Evolutionary conservation across 2,329 filamentous ascomycete species (phyloP), one percentile per base, ranked within the genome.

Genomic region (Pestalotiopsis sp.): DNA sequence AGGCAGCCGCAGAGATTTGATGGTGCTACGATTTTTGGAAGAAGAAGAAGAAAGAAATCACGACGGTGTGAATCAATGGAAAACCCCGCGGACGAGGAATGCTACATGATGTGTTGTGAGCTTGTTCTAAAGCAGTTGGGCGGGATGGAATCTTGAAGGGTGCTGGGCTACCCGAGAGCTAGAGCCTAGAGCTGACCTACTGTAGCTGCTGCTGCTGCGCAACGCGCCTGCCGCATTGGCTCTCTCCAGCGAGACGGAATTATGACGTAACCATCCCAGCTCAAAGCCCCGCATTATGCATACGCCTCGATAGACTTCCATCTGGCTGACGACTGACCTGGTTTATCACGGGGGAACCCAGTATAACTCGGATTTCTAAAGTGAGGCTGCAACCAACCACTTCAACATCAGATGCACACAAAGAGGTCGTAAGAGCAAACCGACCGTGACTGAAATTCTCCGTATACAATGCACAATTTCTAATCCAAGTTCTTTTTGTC

Each of bases 241-340:
- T 49, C 40, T 23, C 61, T 36, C 11, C 41, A 23, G 12, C n/a
- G 17, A 20, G n/a, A 36, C 64, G 27, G 12, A 20, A 17, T n/a
- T 13, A 45, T 66, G 64, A 66, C 64, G 64, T 66, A 58, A 58
- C 64, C 31, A 11, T 27, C 41, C 31, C 25, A 57, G 40, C 23
- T 45, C 11, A 56, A 17, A 38, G 49, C 64, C 64, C 49, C 64
- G 62, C 38, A 45, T 14, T 17, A 6, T 63, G 60, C 60, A 63
- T 45, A 40, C n/a, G 60, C 60, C 38, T 36, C 31, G 38, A 25
- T 38, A 49, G 5, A 65, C 11, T 52, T 36, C 7, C 31, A 36
- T 36, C 31, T 36, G 31, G 31, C 31, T 36, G 31, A 36, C 31
- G 31, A 36, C 31, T 36, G 31, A 36, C 31, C 31, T 36, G 31